Evolutionary conservation across 768 basidiomycete species (phyloP).

Genomic region (Hygrocybe coccinea): DNA sequence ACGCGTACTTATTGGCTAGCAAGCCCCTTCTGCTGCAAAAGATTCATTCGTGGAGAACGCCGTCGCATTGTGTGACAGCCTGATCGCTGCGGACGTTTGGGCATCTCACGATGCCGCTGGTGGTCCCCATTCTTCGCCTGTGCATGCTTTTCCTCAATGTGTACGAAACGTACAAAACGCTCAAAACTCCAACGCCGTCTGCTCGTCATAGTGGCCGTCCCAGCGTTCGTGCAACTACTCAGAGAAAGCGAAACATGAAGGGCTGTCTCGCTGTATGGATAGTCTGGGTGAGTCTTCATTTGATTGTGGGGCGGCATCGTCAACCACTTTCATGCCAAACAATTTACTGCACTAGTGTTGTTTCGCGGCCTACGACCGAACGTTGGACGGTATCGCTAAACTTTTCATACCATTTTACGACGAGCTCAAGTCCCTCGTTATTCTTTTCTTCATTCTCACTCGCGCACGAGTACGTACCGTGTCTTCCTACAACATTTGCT

Average conservation of each 20-base stretch:
- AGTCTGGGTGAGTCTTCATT: conserved; percentile 59
- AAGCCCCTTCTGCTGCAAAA: not conserved
- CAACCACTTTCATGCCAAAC: not conserved
- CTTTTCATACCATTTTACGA: conserved; percentile 80
- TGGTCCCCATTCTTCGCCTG: conserved; percentile 65
- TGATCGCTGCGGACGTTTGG: not conserved
- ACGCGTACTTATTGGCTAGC: not conserved
- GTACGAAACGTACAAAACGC: conserved; percentile 79
- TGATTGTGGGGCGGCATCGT: not conserved
- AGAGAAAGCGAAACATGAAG: conserved; percentile 82
- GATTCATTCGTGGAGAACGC: not conserved
- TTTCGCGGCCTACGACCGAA: conserved; percentile 62
- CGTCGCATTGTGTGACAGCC: not conserved
- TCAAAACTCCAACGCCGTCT: conserved; percentile 60
- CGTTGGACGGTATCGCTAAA: conserved; percentile 57
- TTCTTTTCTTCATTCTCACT: conserved; percentile 72
- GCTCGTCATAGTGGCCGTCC: conserved; percentile 54
- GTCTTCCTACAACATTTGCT: not conserved
- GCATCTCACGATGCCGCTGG: conserved; percentile 50
- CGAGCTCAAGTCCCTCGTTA: conserved; percentile 68
- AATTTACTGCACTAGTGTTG: conserved; percentile 48
- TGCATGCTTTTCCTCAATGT: conserved; percentile 73
- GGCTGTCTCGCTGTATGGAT: conserved; percentile 81
- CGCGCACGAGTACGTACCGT: conserved; percentile 57
- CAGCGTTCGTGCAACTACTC: conserved; percentile 61